Evolutionary conservation across 176 grass and related monocot species (phyloP), one percentile per base, ranked within the genome.

Genomic region (Lolium rigidum): DNA sequence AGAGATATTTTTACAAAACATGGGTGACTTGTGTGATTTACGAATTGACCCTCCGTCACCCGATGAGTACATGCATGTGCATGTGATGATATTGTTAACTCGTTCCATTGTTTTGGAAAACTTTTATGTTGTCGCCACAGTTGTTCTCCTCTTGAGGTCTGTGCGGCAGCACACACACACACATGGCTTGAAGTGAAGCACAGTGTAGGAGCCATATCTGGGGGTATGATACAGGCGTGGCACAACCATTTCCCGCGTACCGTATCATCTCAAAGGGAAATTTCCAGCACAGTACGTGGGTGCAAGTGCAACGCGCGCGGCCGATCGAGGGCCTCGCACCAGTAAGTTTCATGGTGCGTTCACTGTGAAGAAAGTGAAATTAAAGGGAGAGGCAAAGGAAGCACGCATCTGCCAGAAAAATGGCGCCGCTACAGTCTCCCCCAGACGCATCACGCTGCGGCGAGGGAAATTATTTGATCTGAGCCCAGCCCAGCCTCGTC

Each of bases 381-480:
- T 2, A 51, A 8, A 4, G 18, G 16, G 26, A 43, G 41, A 43
- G 41, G 41, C 41, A 43, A 43, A 43, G 41, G 41, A 43, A 43
- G 41, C 41, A 43, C 41, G 41, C 41, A 47, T 47, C 46, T 10
- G 26, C 59, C 77, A 22, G 64, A 61, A 49, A 65, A 50, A 66
- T 51, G 61, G 24, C 22, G 7, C 72, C 13, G 46, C 72, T 75
- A 75, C 72, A 75, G 73, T 50, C 61, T 10, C 1, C 41, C 3
- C 2, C 25, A 50, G 43, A 20, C 24, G 78, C 78, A 39, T 51
- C 61, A 64, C 17, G 66, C n/a, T n/a, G n/a, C 3, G 0, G 9
- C 11, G 61, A 15, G 62, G 6, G 4, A 83, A 76, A 76, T 84
- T 7, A 75, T 75, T 75, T 75, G 67, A 75, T 84, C 60, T 75